Base-by-base conservation (phyloP, 1,139 yeast genomes). In the Arxiozyma telluris region DNA sequence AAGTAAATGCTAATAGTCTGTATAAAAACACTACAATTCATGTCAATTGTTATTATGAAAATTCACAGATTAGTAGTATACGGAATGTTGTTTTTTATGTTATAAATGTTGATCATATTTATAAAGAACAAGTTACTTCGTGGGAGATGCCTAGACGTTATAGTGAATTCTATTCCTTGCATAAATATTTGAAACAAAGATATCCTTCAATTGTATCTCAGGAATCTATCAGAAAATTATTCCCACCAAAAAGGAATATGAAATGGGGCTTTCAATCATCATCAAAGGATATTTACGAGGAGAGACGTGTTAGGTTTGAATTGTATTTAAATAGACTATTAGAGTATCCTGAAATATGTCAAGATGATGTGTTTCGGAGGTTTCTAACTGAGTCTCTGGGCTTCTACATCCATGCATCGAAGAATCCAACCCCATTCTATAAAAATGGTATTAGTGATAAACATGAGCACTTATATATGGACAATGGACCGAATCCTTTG, bases 121-220 rank as follows among this genome's bases (percentile, higher is more conserved):
- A 61, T 3, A 75, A 76, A 20, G 73, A 72, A 7, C 77, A 79
- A 8, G 75, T 80, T 9, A 89, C 93, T 0, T 89, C 91, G 0
- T 91, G 97, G 97, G 82, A 88, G 51, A 88, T 90, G 39, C 94
- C 96, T 0, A 73, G 97, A 61, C 73, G 98, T 54, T 91, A 83
- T 64, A 87, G 88, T 62, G 97, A 91, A 63, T 91, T 91, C 67
- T 82, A 77, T 68, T 80, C 78, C 58, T 73, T 91, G 39, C 83
- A 90, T 63, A 82, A 80, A 59, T 83, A 86, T 59, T 71, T 91
- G 58, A 80, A 77, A 54, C 68, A 69, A 3, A 73, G 72, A 50
- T 84, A 84, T 61, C 54, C 56, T 11, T 76, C 82, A 0, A 72
- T 71, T 50, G 82, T 86, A 8, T 68, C 72, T 2, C 70, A 76